Percentiles rank a stretch among this genome's conserved stretches.
Conservation (phyloP, 2,329 filamentous ascomycete species). For the Fusarium sambucinum region DNA sequence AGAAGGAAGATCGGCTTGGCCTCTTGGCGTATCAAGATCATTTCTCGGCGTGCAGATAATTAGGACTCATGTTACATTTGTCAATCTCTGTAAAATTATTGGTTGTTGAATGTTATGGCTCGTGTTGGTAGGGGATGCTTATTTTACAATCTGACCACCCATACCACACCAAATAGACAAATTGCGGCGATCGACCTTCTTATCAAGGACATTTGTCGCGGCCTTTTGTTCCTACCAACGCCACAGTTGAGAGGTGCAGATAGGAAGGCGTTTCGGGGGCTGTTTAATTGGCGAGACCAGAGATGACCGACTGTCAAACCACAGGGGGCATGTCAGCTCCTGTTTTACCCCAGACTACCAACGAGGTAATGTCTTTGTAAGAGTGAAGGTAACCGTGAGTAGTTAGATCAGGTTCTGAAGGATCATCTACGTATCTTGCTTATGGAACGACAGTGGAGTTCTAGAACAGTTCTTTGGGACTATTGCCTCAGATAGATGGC, state of each 20-base stretch:
- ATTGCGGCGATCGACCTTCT: slow-evolving; percentile 19
- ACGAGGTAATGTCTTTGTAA: neutral
- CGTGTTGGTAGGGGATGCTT: neutral
- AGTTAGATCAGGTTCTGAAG: neutral
- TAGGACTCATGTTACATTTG: neutral
- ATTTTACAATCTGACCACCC: slow-evolving; percentile 28
- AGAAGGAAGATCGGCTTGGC: slow-evolving; percentile 2
- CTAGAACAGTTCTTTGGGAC: slow-evolving; percentile 26
- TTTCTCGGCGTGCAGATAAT: neutral
- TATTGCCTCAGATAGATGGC: neutral
- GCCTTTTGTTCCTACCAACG: slow-evolving; percentile 26
- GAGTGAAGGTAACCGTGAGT: neutral
- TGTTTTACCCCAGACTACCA: slow-evolving; percentile 24
- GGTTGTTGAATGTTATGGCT: neutral
- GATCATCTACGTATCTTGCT: neutral
- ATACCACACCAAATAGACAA: neutral
- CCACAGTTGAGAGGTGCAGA: slow-evolving; percentile 24
- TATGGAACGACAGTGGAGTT: slow-evolving; percentile 11
- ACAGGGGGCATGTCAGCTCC: neutral
- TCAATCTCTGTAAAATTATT: neutral
- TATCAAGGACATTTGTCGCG: slow-evolving; percentile 23
- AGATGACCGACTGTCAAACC: neutral
- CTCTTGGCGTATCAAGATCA: slow-evolving; percentile 3
- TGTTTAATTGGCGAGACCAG: neutral
- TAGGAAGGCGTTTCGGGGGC: neutral